Conservation (phyloP, 1,284 basidiomycete species). For the Pterulicium gracile region DNA sequence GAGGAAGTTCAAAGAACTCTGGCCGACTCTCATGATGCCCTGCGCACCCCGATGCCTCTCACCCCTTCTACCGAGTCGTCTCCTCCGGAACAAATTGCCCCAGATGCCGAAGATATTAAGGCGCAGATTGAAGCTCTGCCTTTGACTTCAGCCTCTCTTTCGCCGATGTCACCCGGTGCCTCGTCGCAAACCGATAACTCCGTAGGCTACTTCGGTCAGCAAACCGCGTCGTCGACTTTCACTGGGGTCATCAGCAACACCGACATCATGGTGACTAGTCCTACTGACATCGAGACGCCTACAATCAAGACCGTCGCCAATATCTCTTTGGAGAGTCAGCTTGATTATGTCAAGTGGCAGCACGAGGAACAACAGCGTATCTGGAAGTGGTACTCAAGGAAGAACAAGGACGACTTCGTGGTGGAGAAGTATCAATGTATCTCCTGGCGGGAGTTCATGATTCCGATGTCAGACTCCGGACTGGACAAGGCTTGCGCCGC, state of each 20-base stretch:
- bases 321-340: slow-evolving; percentile 62
- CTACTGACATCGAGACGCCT: slow-evolving; percentile 26
- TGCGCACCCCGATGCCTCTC: slow-evolving; percentile 5
- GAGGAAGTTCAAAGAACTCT: slow-evolving; percentile 42
- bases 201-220: slow-evolving; percentile 32
- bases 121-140: slow-evolving; percentile 63
- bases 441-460: slow-evolving; percentile 61
- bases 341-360: slow-evolving; percentile 63
- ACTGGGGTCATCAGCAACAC: slow-evolving; percentile 9
- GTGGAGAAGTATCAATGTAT: slow-evolving; percentile 93
- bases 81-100: slow-evolving; percentile 7
- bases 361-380: slow-evolving; percentile 79
- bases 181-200: slow-evolving; percentile 16
- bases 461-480: slow-evolving; percentile 60
- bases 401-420: slow-evolving; percentile 75
- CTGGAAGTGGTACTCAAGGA: slow-evolving; percentile 87
- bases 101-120: slow-evolving; percentile 42
- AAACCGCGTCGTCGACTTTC: slow-evolving; percentile 12
- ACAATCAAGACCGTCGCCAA: slow-evolving; percentile 40
- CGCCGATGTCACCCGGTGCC: slow-evolving; percentile 16
- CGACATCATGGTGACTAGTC: slow-evolving; percentile 9
- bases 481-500: slow-evolving; percentile 58
- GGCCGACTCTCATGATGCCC: slow-evolving; percentile 1
- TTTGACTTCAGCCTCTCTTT: slow-evolving; percentile 32
- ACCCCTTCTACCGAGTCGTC: slow-evolving; percentile 5